Conservation (phyloP, 257 asterid genomes). For the Solanum chilense region DNA sequence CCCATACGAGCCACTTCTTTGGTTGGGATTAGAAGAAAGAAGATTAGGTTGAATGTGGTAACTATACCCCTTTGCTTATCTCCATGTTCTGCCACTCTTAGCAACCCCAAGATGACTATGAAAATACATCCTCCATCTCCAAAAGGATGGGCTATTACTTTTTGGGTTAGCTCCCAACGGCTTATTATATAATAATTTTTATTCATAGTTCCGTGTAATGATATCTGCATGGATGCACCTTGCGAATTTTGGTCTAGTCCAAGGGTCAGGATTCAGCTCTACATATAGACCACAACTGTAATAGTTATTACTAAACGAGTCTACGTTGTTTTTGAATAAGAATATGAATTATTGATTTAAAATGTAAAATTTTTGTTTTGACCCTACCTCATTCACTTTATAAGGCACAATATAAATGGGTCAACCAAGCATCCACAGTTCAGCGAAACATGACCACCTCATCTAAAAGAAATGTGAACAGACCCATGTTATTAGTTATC, state of each 20-base stretch:
- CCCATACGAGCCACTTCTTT: background rate
- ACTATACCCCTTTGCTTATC: background rate
- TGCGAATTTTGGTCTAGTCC: background rate
- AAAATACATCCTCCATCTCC: background rate
- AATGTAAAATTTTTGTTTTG: background rate
- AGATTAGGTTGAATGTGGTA: background rate
- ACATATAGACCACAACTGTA: background rate
- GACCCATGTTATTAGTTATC: background rate
- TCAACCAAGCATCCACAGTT: background rate
- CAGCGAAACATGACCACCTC: background rate
- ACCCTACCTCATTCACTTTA: background rate
- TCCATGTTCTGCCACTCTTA: background rate
- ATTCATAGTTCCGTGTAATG: background rate
- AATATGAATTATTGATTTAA: background rate
- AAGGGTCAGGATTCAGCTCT: background rate
- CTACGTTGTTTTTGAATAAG: background rate
- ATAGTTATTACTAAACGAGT: background rate
- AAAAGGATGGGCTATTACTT: background rate
- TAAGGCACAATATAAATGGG: background rate
- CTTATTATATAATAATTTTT: background rate
- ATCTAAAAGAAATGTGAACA: background rate
- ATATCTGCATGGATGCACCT: background rate
- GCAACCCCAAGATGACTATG: background rate
- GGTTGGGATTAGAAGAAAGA: background rate
- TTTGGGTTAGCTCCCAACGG: background rate